Percentiles rank a stretch among this genome's conserved stretches.
Conservation (phyloP, 768 basidiomycete species). For the Tremella yokohamensis region DNA sequence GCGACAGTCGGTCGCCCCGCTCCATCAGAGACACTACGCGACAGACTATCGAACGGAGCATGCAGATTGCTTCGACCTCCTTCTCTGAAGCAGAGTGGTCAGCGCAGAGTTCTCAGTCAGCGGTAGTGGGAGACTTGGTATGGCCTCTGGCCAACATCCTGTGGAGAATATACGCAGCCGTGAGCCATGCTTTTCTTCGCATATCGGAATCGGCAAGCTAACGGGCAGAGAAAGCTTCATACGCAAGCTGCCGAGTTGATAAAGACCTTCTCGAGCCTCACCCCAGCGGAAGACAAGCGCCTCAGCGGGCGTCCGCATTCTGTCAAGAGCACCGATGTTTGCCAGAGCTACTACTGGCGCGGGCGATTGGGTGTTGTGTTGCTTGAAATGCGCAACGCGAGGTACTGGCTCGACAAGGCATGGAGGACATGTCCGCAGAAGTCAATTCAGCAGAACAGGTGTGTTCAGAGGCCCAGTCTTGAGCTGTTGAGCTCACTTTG, state of each 20-base stretch:
- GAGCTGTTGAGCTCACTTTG: constrained; percentile 1
- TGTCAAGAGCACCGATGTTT: constrained; percentile 28
- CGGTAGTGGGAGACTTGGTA: constrained; percentile 26
- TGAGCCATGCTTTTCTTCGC: constrained; percentile 9
- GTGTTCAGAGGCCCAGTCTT: constrained; percentile 1
- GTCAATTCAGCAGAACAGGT: constrained; percentile 33
- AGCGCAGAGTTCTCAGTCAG: not conserved
- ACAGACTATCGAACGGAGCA: constrained; percentile 34
- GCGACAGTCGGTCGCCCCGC: constrained; percentile 28
- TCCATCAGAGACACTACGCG: constrained; percentile 38
- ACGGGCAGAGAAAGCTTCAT: constrained; percentile 36
- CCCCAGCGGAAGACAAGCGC: constrained; percentile 32
- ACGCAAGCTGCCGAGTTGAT: constrained; percentile 35
- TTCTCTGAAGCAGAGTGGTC: constrained; percentile 26
- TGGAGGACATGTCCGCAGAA: constrained; percentile 29
- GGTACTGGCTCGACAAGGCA: constrained; percentile 37
- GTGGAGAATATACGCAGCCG: constrained; percentile 42
- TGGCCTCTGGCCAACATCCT: constrained; percentile 39
- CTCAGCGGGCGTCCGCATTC: constrained; percentile 18
- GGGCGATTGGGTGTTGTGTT: constrained; percentile 32
- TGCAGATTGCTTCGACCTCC: constrained; percentile 30
- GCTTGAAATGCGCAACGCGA: constrained; percentile 32
- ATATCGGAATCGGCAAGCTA: not conserved
- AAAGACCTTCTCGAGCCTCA: constrained; percentile 22
- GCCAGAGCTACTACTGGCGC: constrained; percentile 44